These are phyloP conservation scores for Saccharomycopsis sp. DNA, from an alignment of 805 yeast species.

Conservation along the genomic window DNA sequence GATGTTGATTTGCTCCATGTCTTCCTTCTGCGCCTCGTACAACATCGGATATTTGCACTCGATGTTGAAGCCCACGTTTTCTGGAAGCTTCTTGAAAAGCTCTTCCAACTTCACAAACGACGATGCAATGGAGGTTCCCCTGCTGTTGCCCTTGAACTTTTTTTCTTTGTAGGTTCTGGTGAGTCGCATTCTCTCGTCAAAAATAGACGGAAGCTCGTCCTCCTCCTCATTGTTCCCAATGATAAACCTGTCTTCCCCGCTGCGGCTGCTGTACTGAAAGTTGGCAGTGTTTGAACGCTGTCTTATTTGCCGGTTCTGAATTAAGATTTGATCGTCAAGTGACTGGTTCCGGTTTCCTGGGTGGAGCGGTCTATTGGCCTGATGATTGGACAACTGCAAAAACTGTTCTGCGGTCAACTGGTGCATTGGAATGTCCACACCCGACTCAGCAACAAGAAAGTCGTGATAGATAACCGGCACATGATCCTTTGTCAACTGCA, in stretches of 20 bases:
- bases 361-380: neutral
- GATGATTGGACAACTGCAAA: conserved; percentile 39
- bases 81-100: conserved; percentile 73
- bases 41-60: conserved; percentile 95
- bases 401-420: conserved; percentile 85
- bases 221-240: conserved; percentile 8
- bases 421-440: conserved; percentile 96
- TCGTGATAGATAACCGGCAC: conserved; percentile 95
- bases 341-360: conserved; percentile 1
- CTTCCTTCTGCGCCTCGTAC: conserved; percentile 85
- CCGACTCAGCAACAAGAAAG: conserved; percentile 89
- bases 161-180: conserved; percentile 85
- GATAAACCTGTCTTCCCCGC: conserved; percentile 16
- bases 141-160: conserved; percentile 86
- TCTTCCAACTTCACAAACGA: conserved; percentile 86
- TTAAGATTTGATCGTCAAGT: conserved; percentile 16
- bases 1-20: conserved; percentile 75
- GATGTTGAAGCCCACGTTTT: conserved; percentile 83
- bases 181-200: conserved; percentile 61
- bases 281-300: conserved; percentile 1
- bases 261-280: neutral
- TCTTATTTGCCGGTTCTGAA: conserved; percentile 11
- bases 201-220: conserved; percentile 24
- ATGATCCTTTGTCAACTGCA: conserved; percentile 84
- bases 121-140: conserved; percentile 87